These are phyloP conservation scores for Salmacisia buchloeana DNA, from an alignment of 1,284 basidiomycete genomes.

Conservation along the genomic window DNA sequence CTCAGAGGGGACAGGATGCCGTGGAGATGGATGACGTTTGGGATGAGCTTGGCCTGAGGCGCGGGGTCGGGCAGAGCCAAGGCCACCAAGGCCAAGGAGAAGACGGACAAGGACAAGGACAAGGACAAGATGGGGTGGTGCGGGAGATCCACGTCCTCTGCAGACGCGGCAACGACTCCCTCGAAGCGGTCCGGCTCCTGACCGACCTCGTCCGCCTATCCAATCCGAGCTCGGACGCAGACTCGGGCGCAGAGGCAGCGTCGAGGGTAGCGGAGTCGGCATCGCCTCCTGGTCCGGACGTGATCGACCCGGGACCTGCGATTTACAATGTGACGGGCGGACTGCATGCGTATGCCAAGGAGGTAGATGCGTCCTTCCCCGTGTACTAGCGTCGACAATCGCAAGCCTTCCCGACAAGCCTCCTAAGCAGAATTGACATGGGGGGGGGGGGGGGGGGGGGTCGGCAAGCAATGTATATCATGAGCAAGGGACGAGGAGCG, in stretches of 20 bases:
- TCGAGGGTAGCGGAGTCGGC: not conserved
- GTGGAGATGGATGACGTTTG: conserved; percentile 18
- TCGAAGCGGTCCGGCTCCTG: conserved; percentile 70
- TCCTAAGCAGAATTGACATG: too few species aligned
- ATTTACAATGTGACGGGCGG: conserved; percentile 32
- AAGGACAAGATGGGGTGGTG: not conserved
- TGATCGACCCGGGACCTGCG: not conserved
- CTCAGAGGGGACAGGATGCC: conserved; percentile 20
- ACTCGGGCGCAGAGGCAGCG: conserved; percentile 24
- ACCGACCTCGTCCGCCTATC: not conserved
- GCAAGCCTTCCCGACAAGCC: too few species aligned
- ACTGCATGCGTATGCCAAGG: conserved; percentile 24
- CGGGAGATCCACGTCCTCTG: conserved; percentile 65
- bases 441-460: too few species aligned
- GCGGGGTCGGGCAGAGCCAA: conserved; percentile 91
- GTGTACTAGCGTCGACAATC: conserved; percentile 26
- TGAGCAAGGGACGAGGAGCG: too few species aligned
- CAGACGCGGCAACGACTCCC: conserved; percentile 86
- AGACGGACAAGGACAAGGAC: not conserved
- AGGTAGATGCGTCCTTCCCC: conserved; percentile 28
- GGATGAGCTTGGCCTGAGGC: conserved; percentile 54
- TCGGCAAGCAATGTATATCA: too few species aligned
- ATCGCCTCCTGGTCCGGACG: not conserved
- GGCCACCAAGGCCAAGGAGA: conserved; percentile 64
- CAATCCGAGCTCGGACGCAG: too few species aligned